phyloP scores from a whole-genome alignment of 2,329 filamentous ascomycete species.

The Aspergillus terreus region DNA sequence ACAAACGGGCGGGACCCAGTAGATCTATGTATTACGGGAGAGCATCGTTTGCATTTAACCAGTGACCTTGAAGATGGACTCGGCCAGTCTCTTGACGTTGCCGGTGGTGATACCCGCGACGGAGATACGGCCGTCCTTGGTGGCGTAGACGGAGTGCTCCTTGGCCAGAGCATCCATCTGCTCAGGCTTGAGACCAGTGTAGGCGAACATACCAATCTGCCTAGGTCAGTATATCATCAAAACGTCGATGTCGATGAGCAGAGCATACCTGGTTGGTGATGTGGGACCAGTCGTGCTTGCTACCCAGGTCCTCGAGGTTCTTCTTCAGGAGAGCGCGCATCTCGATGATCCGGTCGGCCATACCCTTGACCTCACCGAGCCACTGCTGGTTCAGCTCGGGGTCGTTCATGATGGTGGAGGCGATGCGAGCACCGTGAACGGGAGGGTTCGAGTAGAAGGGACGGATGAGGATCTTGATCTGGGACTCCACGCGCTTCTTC shows the following conservation, averaged over 20 bases:
- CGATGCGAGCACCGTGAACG: slow-evolving; percentile 91
- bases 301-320: slow-evolving; percentile 91
- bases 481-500: slow-evolving; percentile 93
- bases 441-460: slow-evolving; percentile 98
- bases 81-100: slow-evolving; percentile 49
- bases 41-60: slow-evolving; percentile 31
- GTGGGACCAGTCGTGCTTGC: slow-evolving; percentile 97
- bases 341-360: slow-evolving; percentile 98
- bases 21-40: slow-evolving; percentile 14
- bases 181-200: slow-evolving; percentile 85
- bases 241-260: not conserved
- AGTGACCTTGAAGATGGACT: slow-evolving; percentile 50
- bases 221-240: not conserved
- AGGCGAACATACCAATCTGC: slow-evolving; percentile 97
- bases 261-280: slow-evolving; percentile 74
- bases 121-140: slow-evolving; percentile 62
- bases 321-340: slow-evolving; percentile 94
- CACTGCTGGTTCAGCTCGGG: slow-evolving; percentile 84
- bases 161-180: slow-evolving; percentile 90
- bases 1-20: slow-evolving; percentile 11
- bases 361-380: slow-evolving; percentile 94
- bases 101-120: slow-evolving; percentile 48
- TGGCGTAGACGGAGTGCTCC: slow-evolving; percentile 97
- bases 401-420: slow-evolving; percentile 86
- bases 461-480: slow-evolving; percentile 97